A percentile compares a stretch with the other conserved stretches of the same genome.
Conservation (phyloP, 371 early-diverging fungal genomes). For the Mortierella sp. region DNA sequence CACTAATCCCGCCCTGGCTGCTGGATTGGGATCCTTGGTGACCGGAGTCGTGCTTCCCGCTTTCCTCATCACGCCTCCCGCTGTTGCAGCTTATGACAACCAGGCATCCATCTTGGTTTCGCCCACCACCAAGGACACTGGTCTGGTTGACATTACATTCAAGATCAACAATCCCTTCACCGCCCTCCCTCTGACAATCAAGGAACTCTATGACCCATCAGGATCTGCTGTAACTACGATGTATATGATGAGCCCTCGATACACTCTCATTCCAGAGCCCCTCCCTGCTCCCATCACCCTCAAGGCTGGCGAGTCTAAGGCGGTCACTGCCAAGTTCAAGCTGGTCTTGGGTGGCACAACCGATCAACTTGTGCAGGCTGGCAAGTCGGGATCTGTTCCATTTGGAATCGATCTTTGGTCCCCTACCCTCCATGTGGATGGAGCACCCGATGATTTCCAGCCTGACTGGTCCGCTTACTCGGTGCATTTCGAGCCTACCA, state of each 20-base stretch:
- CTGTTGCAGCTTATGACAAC: not conserved
- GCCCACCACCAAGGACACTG: constrained; percentile 1
- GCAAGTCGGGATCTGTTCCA: no score
- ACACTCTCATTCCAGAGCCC: not conserved
- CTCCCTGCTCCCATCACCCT: not conserved
- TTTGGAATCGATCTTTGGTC: no score
- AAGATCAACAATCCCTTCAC: constrained; percentile 17
- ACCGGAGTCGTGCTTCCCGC: not conserved
- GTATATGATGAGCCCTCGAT: not conserved
- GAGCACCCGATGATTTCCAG: no score
- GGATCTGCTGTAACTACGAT: not conserved
- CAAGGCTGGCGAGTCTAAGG: not conserved
- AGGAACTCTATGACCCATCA: not conserved
- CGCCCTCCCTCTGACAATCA: not conserved
- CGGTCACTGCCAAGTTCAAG: not conserved
- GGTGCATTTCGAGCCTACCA: no score
- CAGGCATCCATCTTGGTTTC: constrained; percentile 2
- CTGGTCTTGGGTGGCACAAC: not conserved
- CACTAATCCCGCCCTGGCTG: constrained; percentile 22
- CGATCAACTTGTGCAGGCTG: not conserved
- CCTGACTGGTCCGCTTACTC: no score
- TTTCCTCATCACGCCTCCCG: not conserved
- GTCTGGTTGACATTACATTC: constrained; percentile 5
- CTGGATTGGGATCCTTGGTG: constrained; percentile 6
- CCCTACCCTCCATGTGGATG: no score